phyloP scores from a whole-genome alignment of 1,284 basidiomycete genomes.

The Thelephora terrestris region DNA sequence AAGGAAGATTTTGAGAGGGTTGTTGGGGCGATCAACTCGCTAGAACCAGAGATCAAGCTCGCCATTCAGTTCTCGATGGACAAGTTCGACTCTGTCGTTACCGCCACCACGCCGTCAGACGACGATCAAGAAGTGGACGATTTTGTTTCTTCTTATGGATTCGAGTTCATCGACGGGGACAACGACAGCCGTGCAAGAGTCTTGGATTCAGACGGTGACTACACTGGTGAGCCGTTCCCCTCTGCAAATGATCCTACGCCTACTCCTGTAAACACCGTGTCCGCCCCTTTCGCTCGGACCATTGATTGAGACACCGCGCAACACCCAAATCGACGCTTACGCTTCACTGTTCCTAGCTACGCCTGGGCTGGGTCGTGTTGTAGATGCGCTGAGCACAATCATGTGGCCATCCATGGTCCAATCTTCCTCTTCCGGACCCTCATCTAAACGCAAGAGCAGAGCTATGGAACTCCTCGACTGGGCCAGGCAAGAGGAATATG shows the following conservation, averaged over 20 bases:
- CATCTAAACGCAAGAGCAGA: conserved; percentile 20
- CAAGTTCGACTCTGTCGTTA: conserved; percentile 10
- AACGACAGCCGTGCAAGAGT: conserved; percentile 7
- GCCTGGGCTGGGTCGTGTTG: conserved; percentile 52
- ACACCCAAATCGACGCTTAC: too few relatives aligned
- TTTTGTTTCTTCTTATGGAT: conserved; percentile 55
- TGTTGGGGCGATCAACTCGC: conserved; percentile 33
- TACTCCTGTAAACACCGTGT: too few relatives aligned
- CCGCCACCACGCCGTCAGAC: conserved; percentile 8
- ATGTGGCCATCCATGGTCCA: conserved; percentile 75
- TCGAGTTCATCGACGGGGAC: conserved; percentile 57
- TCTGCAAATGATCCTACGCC: neutral
- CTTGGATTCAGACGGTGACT: conserved; percentile 10
- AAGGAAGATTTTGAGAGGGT: conserved; percentile 41
- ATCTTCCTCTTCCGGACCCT: conserved; percentile 16
- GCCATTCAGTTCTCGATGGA: conserved; percentile 42
- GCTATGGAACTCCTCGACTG: conserved; percentile 24
- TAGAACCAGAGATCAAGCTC: conserved; percentile 59
- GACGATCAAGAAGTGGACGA: conserved; percentile 48
- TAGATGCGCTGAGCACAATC: conserved; percentile 71
- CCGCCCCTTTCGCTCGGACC: neutral
- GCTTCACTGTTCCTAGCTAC: conserved; percentile 24
- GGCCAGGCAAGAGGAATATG: conserved; percentile 24
- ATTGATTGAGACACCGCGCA: too few relatives aligned
- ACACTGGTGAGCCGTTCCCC: neutral